Conservation (phyloP, 768 basidiomycete genomes). For the Russula emetica region DNA sequence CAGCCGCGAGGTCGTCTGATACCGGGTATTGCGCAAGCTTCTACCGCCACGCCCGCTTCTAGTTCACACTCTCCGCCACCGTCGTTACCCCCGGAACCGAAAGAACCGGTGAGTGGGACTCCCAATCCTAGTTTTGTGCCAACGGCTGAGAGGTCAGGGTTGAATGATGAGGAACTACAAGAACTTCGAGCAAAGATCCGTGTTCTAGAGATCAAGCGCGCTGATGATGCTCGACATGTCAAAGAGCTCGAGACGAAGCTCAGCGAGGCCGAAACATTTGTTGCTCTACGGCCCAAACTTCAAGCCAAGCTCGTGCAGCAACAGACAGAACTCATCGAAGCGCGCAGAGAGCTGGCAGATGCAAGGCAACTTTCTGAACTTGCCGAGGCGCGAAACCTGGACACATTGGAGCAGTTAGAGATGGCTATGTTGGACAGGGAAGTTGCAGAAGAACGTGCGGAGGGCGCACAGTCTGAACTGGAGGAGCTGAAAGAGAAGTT, state of each 20-base stretch:
- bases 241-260: slow-evolving; percentile 83
- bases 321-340: slow-evolving; percentile 72
- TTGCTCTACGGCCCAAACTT: slow-evolving; percentile 81
- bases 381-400: slow-evolving; percentile 64
- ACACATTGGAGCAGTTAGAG: slow-evolving; percentile 87
- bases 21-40: slow-evolving; percentile 18
- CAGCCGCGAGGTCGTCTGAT: slow-evolving; percentile 18
- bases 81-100: slow-evolving; percentile 9
- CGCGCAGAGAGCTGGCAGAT: slow-evolving; percentile 74
- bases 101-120: neutral
- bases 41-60: slow-evolving; percentile 12
- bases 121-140: neutral
- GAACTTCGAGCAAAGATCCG: slow-evolving; percentile 80
- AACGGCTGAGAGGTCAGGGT: neutral
- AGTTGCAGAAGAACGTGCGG: slow-evolving; percentile 90
- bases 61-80: slow-evolving; percentile 15
- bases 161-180: slow-evolving; percentile 60
- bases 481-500: slow-evolving; percentile 75
- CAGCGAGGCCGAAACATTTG: slow-evolving; percentile 77
- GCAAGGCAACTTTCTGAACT: slow-evolving; percentile 68
- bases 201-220: slow-evolving; percentile 79
- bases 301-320: slow-evolving; percentile 81
- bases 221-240: slow-evolving; percentile 80
- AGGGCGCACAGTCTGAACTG: slow-evolving; percentile 70
- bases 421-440: slow-evolving; percentile 96